Conservation (phyloP, 1,284 basidiomycete genomes). For the Inonotus obliquus region DNA sequence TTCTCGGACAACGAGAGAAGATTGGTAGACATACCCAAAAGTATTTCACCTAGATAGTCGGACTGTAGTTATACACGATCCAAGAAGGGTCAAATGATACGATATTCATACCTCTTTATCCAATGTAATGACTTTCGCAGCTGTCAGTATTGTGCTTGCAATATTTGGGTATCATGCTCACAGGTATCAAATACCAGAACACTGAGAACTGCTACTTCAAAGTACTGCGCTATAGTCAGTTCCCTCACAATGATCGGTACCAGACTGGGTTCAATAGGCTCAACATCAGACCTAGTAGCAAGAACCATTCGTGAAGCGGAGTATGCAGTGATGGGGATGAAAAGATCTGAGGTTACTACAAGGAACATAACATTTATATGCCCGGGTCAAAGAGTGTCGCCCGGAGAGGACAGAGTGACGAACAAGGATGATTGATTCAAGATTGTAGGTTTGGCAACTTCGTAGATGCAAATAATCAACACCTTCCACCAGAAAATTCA, state of each 20-base stretch:
- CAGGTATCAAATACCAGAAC: neutral
- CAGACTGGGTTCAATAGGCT: neutral
- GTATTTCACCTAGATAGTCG: neutral
- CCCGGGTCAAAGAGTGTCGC: no score
- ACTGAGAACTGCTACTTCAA: neutral
- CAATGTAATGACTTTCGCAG: neutral
- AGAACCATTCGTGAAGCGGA: conserved; percentile 26
- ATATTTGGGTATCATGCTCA: neutral
- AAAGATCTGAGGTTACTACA: no score
- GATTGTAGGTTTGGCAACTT: no score
- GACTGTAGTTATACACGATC: no score
- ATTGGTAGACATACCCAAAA: neutral
- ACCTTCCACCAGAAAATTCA: no score
- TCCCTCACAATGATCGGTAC: neutral
- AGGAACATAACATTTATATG: no score
- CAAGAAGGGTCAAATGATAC: neutral
- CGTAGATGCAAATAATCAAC: no score
- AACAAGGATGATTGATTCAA: no score
- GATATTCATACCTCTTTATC: neutral
- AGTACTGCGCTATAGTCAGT: neutral
- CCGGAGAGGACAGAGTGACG: no score
- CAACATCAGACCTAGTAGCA: neutral
- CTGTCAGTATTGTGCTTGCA: neutral
- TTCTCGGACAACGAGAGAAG: neutral
- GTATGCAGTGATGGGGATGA: no score